Percentiles rank a stretch among this genome's conserved stretches.
Conservation (phyloP, 768 basidiomycete species). For the Termitomyces bulborhizus region DNA sequence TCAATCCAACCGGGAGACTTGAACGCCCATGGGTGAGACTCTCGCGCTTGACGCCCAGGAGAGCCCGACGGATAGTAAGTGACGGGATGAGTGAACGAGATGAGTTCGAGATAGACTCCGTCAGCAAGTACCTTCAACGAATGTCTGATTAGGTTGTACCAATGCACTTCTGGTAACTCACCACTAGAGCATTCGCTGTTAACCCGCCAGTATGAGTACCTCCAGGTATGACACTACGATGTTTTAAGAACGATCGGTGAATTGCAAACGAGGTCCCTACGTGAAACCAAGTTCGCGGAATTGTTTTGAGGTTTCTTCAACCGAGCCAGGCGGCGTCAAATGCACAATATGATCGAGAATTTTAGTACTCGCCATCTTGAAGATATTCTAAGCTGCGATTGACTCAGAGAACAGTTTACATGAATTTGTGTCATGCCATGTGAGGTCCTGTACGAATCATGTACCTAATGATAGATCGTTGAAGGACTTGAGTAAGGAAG, state of each 20-base stretch:
- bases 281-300: slow-evolving; percentile 62
- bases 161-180: slow-evolving; percentile 20
- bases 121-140: slow-evolving; percentile 42
- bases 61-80: slow-evolving; percentile 48
- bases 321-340: slow-evolving; percentile 57
- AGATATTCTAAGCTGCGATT: too few species aligned
- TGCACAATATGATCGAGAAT: slow-evolving; percentile 66
- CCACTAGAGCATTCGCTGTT: slow-evolving; percentile 61
- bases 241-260: background rate
- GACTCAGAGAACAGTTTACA: background rate
- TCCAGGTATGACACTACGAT: slow-evolving; percentile 55
- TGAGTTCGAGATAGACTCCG: slow-evolving; percentile 61
- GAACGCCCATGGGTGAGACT: slow-evolving; percentile 45
- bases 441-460: background rate
- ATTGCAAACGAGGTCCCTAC: slow-evolving; percentile 28
- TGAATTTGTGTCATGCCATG: background rate
- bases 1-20: slow-evolving; percentile 63
- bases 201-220: slow-evolving; percentile 60
- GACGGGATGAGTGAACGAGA: slow-evolving; percentile 54
- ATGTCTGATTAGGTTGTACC: background rate
- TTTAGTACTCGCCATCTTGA: slow-evolving; percentile 16
- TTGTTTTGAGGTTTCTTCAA: slow-evolving; percentile 41
- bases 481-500: background rate
- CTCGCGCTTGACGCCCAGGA: slow-evolving; percentile 36
- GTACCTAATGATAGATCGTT: too few species aligned